Conservation (phyloP, 345 rosid species). For the Hibiscus tridactylites region DNA sequence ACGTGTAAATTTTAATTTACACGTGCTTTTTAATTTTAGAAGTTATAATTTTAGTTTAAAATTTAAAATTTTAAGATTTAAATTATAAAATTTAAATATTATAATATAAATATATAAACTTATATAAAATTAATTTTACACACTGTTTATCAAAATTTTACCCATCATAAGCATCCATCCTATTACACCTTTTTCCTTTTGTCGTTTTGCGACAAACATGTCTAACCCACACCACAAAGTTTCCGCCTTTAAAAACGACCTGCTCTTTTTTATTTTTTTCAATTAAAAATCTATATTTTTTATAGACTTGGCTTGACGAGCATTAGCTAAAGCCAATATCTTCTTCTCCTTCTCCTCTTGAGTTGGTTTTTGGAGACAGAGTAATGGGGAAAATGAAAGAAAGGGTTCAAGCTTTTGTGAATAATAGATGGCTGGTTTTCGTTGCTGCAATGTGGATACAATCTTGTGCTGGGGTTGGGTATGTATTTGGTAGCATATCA, state of each 20-base stretch:
- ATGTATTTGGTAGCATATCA: constrained; percentile 89
- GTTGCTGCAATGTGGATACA: constrained; percentile 99
- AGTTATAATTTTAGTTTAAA: too few species aligned
- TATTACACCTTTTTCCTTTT: background rate
- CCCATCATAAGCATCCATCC: background rate
- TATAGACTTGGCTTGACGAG: background rate
- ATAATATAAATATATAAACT: too few species aligned
- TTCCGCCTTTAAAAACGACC: background rate
- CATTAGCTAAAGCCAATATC: background rate
- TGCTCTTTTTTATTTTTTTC: background rate
- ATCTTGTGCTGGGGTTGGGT: constrained; percentile 92
- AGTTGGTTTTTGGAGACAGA: background rate
- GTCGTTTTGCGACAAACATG: constrained; percentile 1
- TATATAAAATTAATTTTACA: too few species aligned
- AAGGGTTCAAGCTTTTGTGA: constrained; percentile 40
- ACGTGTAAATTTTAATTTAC: too few species aligned
- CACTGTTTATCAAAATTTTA: too few species aligned
- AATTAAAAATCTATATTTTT: background rate
- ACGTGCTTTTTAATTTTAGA: too few species aligned
- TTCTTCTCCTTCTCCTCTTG: background rate
- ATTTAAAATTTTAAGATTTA: too few species aligned
- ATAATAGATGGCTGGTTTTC: constrained; percentile 91
- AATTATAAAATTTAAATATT: too few species aligned
- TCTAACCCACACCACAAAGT: background rate
- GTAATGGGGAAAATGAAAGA: constrained; percentile 46